Conservation (phyloP, 306 rosid species). For the Arachis hypogaea region DNA sequence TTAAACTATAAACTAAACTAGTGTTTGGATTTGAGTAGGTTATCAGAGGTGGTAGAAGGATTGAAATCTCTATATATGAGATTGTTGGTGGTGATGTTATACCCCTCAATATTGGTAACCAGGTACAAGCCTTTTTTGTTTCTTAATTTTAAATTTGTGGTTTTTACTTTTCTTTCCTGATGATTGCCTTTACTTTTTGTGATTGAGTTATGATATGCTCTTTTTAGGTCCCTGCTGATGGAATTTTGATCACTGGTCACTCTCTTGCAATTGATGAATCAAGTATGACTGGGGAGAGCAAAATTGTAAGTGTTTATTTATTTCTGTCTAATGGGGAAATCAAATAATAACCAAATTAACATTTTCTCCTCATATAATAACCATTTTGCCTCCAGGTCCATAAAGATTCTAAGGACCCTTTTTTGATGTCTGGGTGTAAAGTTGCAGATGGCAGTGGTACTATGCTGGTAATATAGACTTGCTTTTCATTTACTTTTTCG, state of each 20-base stretch:
- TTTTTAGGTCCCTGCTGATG: constrained; percentile 92
- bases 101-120: constrained; percentile 87
- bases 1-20: constrained; percentile 23
- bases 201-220: constrained; percentile 30
- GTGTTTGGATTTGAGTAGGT: constrained; percentile 54
- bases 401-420: constrained; percentile 83
- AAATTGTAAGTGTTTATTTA: constrained; percentile 63
- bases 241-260: constrained; percentile 77
- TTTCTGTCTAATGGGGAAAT: constrained; percentile 20
- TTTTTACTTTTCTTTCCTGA: constrained; percentile 25
- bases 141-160: neutral
- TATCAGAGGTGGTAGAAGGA: constrained; percentile 83
- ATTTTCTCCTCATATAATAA: neutral
- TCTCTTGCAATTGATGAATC: constrained; percentile 92
- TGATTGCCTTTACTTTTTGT: constrained; percentile 25
- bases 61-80: constrained; percentile 87
- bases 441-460: constrained; percentile 97
- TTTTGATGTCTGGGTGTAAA: constrained; percentile 97
- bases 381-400: constrained; percentile 54
- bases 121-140: constrained; percentile 49
- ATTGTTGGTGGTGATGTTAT: constrained; percentile 92
- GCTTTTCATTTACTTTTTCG: constrained; percentile 8
- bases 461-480: constrained; percentile 74
- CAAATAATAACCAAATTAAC: neutral
- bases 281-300: constrained; percentile 99